Percentiles rank a stretch among this genome's conserved stretches.
Evolutionary conservation across 805 yeast genomes (phyloP).

Genomic region (Suhomyces sp.): DNA sequence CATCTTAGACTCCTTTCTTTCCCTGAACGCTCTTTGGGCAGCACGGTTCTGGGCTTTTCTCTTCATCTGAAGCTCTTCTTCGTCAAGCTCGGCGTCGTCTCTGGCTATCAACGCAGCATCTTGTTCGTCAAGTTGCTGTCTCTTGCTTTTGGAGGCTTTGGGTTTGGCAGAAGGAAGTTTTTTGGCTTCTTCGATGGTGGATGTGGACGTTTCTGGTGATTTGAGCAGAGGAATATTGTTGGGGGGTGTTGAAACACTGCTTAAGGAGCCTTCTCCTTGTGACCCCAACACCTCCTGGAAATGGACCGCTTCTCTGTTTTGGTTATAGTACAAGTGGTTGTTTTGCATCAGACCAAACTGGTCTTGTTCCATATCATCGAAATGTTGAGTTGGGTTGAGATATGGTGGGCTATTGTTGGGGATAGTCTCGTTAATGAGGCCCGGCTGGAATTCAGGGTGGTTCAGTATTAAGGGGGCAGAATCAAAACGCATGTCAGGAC

Average conservation of each 20-base stretch:
- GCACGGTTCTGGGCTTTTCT: slow-evolving; percentile 80
- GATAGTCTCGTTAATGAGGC: background rate
- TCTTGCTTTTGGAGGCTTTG: slow-evolving; percentile 17
- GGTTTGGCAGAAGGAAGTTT: background rate
- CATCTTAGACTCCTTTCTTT: slow-evolving; percentile 69
- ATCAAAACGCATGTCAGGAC: background rate
- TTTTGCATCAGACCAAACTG: background rate
- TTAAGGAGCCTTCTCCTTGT: background rate
- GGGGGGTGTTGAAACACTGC: slow-evolving; percentile 5
- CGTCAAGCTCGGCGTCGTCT: slow-evolving; percentile 38
- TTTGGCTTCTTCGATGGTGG: background rate
- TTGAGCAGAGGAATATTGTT: background rate
- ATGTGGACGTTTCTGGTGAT: slow-evolving; percentile 3
- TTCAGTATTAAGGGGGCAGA: background rate
- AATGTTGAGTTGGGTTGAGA: background rate
- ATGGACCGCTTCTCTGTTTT: background rate
- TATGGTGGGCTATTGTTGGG: background rate
- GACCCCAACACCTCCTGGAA: background rate
- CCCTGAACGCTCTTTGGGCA: slow-evolving; percentile 84
- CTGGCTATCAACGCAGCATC: slow-evolving; percentile 35
- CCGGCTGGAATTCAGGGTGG: background rate
- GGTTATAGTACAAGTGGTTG: background rate
- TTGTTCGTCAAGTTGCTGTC: slow-evolving; percentile 29
- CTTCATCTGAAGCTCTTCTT: slow-evolving; percentile 47
- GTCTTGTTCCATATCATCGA: background rate